Conservation (phyloP, 345 rosid genomes). For the Pistacia vera region DNA sequence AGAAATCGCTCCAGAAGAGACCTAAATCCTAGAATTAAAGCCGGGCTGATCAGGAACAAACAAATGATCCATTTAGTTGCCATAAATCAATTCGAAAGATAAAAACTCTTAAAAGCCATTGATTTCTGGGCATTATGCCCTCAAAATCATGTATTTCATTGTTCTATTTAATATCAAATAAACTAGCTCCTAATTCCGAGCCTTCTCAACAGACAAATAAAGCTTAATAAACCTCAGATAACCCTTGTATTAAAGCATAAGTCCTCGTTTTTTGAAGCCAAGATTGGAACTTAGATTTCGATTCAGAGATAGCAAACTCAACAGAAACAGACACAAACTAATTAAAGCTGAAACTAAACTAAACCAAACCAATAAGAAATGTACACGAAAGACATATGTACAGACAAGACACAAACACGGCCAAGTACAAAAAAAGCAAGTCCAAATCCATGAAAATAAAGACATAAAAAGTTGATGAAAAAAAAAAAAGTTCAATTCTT, state of each 20-base stretch:
- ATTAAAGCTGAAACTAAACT: background rate
- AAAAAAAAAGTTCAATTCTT: background rate
- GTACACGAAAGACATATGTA: background rate
- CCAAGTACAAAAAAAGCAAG: background rate
- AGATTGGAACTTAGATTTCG: background rate
- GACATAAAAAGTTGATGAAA: background rate
- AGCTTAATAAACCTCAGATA: background rate
- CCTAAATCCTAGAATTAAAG: background rate
- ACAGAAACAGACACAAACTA: background rate
- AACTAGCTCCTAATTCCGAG: background rate
- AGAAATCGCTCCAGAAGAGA: background rate
- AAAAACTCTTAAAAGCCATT: background rate
- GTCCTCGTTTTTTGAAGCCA: too few relatives aligned
- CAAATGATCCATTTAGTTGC: background rate
- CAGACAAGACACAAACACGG: background rate
- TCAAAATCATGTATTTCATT: background rate
- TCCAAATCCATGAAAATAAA: conserved; percentile 18
- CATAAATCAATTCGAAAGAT: background rate
- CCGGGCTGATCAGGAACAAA: background rate
- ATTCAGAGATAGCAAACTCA: background rate
- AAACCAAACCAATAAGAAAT: background rate
- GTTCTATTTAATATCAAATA: background rate
- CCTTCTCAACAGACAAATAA: background rate
- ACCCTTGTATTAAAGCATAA: background rate
- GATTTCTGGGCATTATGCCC: background rate